Evolutionary conservation across 2,329 filamentous ascomycete genomes (phyloP), one percentile per base, ranked within the genome.

Genomic region (Phyllosticta citribraziliensis): DNA sequence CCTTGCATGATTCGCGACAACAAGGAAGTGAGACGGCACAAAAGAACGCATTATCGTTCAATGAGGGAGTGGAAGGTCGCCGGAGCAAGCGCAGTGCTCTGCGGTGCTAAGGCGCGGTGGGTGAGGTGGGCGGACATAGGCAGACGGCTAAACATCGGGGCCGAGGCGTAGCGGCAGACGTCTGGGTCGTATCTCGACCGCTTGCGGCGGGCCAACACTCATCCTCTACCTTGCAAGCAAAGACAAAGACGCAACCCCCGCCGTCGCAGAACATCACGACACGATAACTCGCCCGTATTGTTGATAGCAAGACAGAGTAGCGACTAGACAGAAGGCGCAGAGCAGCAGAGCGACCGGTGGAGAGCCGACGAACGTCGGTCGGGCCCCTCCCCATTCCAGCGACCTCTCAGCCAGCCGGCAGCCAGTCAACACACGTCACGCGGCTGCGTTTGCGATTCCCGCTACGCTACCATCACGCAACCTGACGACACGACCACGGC

Each of bases 281-380:
- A 55, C 40, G 54, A 40, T 17, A 40, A 47, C 22, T 50, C 59
- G 27, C 40, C 27, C 20, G 25, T 55, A 57, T 61, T 61, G 59
- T 56, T 61, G 59, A 61, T 61, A 61, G 59, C 59, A 61, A 61
- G 59, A 61, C 59, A 57, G 40, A 61, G 55, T 61, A 61, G 59
- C 59, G 59, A 35, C 59, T 61, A 61, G 59, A 61, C 40, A 61
- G 47, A 61, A 61, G 56, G 59, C 40, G 40, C 59, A 61, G 54
- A 53, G 54, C 27, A n/a, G 47, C 58, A 52, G 54, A 57, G 47
- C 59, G 59, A 55, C 59, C 54, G 59, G 47, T 33, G 50, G 55
- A 57, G 59, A 47, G 59, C 59, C 59, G 59, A 47, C 40, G 22
- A n/a, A 61, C 59, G 59, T 61, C 59, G 54, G 59, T 61, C 59